Conservation (phyloP, 768 basidiomycete genomes). For the Pleurotus tuber-regium region DNA sequence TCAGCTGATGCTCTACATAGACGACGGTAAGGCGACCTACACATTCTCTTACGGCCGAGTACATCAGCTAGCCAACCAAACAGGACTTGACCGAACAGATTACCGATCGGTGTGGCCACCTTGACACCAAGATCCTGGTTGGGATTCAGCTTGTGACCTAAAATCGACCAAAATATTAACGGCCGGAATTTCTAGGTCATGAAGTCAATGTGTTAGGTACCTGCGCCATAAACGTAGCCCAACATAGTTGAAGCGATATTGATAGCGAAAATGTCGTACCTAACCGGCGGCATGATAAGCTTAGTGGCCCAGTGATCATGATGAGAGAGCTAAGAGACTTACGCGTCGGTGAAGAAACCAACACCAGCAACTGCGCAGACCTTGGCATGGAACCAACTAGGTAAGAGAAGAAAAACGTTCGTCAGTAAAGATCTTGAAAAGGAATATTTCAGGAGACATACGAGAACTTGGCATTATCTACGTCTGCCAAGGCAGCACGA, state of each 20-base stretch:
- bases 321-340: conserved; percentile 18
- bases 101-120: conserved; percentile 75
- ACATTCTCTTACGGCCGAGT: conserved; percentile 79
- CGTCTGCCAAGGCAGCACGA: conserved; percentile 77
- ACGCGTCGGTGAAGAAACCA: conserved; percentile 91
- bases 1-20: background rate
- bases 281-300: conserved; percentile 16
- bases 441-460: conserved; percentile 30
- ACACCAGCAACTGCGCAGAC: conserved; percentile 69
- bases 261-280: conserved; percentile 89
- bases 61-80: conserved; percentile 82
- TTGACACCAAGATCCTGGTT: conserved; percentile 79
- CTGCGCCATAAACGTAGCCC: conserved; percentile 69
- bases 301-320: background rate
- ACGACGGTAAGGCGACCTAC: conserved; percentile 37
- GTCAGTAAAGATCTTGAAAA: conserved; percentile 6
- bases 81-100: conserved; percentile 68
- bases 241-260: conserved; percentile 84
- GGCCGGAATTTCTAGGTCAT: too few species aligned
- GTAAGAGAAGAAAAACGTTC: too few species aligned
- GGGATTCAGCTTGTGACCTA: conserved; percentile 39
- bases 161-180: conserved; percentile 2
- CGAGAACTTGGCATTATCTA: conserved; percentile 87
- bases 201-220: conserved; percentile 18
- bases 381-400: conserved; percentile 84